Percentiles rank a stretch among this genome's conserved stretches.
phyloP scores from a whole-genome alignment of 2,329 filamentous ascomycete species.

The Coccinonectria pachysandricola region DNA sequence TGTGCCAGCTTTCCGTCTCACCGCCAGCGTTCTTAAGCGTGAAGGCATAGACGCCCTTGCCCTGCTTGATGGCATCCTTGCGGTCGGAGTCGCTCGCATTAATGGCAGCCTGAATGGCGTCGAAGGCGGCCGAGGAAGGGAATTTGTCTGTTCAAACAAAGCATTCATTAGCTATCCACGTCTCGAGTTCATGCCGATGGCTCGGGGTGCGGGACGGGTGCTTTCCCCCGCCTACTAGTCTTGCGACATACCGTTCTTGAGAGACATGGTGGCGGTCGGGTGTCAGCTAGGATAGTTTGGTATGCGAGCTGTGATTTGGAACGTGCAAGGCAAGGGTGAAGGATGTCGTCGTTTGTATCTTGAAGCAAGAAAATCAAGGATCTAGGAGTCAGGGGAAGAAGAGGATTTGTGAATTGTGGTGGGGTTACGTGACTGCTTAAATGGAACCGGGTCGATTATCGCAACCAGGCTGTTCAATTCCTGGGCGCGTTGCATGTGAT shows the following conservation, averaged over 20 bases:
- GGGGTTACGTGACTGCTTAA: no score
- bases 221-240: no score
- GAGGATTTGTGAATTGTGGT: constrained; percentile 4
- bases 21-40: constrained; percentile 79
- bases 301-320: constrained; percentile 9
- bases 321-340: constrained; percentile 1
- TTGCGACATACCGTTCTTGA: constrained; percentile 59
- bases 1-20: constrained; percentile 79
- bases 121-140: constrained; percentile 85
- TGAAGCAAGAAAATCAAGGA: constrained; percentile 1
- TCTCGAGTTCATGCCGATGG: no score
- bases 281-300: constrained; percentile 1
- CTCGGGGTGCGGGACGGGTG: constrained; percentile 1
- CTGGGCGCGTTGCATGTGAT: constrained; percentile 21
- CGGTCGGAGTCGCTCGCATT: constrained; percentile 58
- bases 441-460: constrained; percentile 1
- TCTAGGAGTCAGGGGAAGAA: constrained; percentile 3
- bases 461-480: constrained; percentile 1
- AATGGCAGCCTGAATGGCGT: constrained; percentile 69
- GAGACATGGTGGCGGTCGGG: constrained; percentile 46
- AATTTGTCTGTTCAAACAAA: constrained; percentile 69
- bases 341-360: background rate
- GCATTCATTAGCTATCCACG: no score
- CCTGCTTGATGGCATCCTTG: constrained; percentile 83
- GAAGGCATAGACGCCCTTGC: constrained; percentile 81